A percentile compares a stretch with the other conserved stretches of the same genome.
phyloP scores from a whole-genome alignment of 2,329 filamentous ascomycete genomes.

The Neonectria coccinea region DNA sequence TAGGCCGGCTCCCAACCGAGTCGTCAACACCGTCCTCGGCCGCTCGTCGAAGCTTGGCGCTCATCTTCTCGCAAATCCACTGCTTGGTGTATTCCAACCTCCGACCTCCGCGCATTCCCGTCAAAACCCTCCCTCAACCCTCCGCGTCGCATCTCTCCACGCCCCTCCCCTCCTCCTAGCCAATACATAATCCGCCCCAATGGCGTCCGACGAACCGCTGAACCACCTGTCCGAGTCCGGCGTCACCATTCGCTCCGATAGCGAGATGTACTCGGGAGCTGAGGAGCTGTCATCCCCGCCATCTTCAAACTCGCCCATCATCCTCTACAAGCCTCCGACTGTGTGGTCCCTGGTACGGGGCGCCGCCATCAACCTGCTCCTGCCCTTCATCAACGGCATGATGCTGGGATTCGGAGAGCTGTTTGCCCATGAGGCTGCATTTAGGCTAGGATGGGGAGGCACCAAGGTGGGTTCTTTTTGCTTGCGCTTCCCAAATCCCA shows the following conservation, averaged over 20 bases:
- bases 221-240: conserved; percentile 76
- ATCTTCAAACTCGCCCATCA: conserved; percentile 74
- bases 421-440: conserved; percentile 95
- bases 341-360: conserved; percentile 87
- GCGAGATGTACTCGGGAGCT: conserved; percentile 80
- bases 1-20: conserved; percentile 24
- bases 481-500: neutral
- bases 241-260: conserved; percentile 84
- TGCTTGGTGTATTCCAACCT: neutral
- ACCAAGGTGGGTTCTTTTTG: conserved; percentile 77
- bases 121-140: neutral
- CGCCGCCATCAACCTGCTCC: conserved; percentile 92
- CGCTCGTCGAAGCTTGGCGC: conserved; percentile 27
- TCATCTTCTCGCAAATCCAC: conserved; percentile 11
- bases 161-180: neutral
- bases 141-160: neutral
- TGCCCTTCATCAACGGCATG: conserved; percentile 97
- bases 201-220: conserved; percentile 64
- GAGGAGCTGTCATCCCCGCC: conserved; percentile 72
- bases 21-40: conserved; percentile 41
- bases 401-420: conserved; percentile 98
- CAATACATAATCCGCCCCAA: conserved; percentile 46
- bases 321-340: conserved; percentile 90
- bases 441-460: conserved; percentile 89
- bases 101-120: neutral